These are phyloP conservation scores for Myxozyma kluyveri DNA, from an alignment of 805 yeast genomes.

Conservation along the genomic window DNA sequence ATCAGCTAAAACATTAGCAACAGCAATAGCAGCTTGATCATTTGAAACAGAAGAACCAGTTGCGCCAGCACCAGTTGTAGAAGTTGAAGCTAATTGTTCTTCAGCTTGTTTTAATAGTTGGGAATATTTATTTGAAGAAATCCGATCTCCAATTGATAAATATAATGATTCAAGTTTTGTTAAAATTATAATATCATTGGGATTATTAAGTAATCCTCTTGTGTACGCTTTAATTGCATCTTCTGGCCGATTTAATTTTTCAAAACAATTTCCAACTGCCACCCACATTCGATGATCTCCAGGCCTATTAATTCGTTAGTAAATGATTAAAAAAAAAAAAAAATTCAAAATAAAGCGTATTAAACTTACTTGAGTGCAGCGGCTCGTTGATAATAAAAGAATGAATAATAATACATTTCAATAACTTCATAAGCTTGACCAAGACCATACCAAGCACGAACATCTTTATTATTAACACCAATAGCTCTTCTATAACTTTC, in stretches of 20 bases:
- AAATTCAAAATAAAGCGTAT: background rate
- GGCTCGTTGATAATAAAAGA: conserved; percentile 89
- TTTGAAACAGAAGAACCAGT: background rate
- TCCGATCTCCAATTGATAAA: conserved; percentile 52
- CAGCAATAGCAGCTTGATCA: too few species aligned
- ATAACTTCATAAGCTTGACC: conserved; percentile 97
- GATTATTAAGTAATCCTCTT: conserved; percentile 65
- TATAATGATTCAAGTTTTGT: conserved; percentile 68
- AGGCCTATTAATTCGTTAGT: conserved; percentile 45
- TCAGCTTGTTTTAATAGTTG: conserved; percentile 62
- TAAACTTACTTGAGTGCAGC: conserved; percentile 58
- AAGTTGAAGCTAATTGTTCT: background rate
- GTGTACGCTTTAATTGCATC: conserved; percentile 81
- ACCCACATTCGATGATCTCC: conserved; percentile 94
- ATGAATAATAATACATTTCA: conserved; percentile 89
- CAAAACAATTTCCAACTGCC: conserved; percentile 87
- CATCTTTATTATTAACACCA: conserved; percentile 83
- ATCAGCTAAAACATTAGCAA: too few species aligned
- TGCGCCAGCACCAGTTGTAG: background rate
- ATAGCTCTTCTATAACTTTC: conserved; percentile 92
- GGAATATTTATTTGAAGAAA: conserved; percentile 62
- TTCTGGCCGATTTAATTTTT: conserved; percentile 62
- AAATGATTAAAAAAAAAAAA: background rate
- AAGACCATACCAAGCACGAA: conserved; percentile 96
- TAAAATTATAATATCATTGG: conserved; percentile 53